These are phyloP conservation scores for Phlyctochytrium arcticum DNA, from an alignment of 192 early-diverging fungal species.

Conservation along the genomic window DNA sequence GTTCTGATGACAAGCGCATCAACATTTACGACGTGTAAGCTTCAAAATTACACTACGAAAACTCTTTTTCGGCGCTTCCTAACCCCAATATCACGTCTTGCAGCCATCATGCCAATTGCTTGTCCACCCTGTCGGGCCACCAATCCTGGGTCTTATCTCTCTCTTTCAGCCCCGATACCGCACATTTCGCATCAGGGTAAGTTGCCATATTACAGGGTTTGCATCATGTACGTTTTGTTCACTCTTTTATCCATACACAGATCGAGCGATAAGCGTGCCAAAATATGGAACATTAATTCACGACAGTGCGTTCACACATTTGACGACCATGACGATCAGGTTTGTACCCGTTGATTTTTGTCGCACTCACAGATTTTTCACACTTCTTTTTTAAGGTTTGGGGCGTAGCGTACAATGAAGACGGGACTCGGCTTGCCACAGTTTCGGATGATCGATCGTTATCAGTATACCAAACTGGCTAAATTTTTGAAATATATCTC, in stretches of 20 bases:
- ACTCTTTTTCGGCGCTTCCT: neutral
- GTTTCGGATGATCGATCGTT: constrained; percentile 69
- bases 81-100: neutral
- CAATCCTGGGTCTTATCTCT: constrained; percentile 77
- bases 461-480: constrained; percentile 32
- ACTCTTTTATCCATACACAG: constrained; percentile 22
- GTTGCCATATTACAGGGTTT: neutral
- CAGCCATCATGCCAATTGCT: constrained; percentile 67
- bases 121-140: constrained; percentile 73
- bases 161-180: constrained; percentile 56
- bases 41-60: neutral
- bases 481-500: neutral
- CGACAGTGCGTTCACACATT: constrained; percentile 73
- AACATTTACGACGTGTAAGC: constrained; percentile 65
- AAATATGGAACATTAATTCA: constrained; percentile 76
- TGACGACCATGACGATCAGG: constrained; percentile 73
- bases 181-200: constrained; percentile 68
- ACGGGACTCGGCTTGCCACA: constrained; percentile 67
- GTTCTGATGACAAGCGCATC: constrained; percentile 81
- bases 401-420: constrained; percentile 76
- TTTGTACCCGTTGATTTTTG: constrained; percentile 10
- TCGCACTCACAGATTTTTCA: neutral
- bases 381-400: constrained; percentile 55
- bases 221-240: neutral
- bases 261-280: constrained; percentile 73